Evolutionary conservation across 192 early-diverging fungal species (phyloP), one percentile per base, ranked within the genome.

Genomic region (Phlyctochytrium bullatum): DNA sequence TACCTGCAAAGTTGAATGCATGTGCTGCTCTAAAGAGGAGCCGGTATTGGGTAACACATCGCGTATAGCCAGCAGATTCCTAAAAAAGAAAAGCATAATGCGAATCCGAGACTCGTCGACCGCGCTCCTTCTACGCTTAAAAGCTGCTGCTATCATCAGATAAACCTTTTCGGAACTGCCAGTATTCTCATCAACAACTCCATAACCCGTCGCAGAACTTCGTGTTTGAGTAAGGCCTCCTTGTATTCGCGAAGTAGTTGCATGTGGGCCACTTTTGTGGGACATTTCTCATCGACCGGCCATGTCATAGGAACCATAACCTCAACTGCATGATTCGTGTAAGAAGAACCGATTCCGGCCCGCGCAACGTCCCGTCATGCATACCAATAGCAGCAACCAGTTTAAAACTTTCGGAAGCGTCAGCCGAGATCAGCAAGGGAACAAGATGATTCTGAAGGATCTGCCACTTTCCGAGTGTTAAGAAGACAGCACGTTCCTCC

Each of bases 301-400:
- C 92, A 94, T 0, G 95, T 97, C 80, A 95, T 77, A 0, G 92
- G 91, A 31, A 94, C 92, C 36, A 97, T 79, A 33, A 97, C 64
- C 71, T 97, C 92, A 10, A 92, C 88, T 86, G 74, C 72, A 61
- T n/a, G n/a, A n/a, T n/a, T n/a, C n/a, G n/a, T n/a, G n/a, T n/a
- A n/a, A n/a, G n/a, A n/a, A n/a, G n/a, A n/a, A n/a, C n/a, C n/a
- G n/a, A n/a, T n/a, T n/a, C n/a, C n/a, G n/a, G n/a, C n/a, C n/a
- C n/a, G n/a, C n/a, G n/a, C n/a, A n/a, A n/a, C n/a, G n/a, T n/a
- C n/a, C n/a, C n/a, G n/a, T n/a, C n/a, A n/a, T n/a, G n/a, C n/a
- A 29, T 36, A 77, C 71, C 40, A 36, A 73, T 67, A 30, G 62
- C 68, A 27, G 54, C 50, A 32, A 59, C 64, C 25, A 70, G 34